These are phyloP conservation scores for Hebeloma cylindrosporum DNA, from an alignment of 768 basidiomycete genomes.

Conservation along the genomic window DNA sequence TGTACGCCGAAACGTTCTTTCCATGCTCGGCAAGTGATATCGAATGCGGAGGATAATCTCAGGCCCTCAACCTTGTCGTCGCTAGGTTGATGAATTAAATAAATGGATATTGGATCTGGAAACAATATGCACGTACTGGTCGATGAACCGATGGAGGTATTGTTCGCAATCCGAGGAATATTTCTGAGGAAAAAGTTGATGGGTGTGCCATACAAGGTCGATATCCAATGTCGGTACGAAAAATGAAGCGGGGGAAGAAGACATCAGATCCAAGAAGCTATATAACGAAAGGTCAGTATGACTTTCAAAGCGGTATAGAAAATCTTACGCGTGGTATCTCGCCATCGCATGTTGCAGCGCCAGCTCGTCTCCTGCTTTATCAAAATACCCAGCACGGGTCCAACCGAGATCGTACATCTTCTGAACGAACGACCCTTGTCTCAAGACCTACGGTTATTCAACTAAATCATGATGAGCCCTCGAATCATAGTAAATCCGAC, in stretches of 20 bases:
- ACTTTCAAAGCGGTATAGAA: background rate
- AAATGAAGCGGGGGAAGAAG: slow-evolving; percentile 40
- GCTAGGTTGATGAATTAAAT: slow-evolving; percentile 39
- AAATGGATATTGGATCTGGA: background rate
- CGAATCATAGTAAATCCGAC: background rate
- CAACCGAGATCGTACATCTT: slow-evolving; percentile 56
- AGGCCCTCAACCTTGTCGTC: slow-evolving; percentile 30
- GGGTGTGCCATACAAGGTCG: slow-evolving; percentile 75
- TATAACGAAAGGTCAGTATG: background rate
- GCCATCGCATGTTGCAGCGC: slow-evolving; percentile 50
- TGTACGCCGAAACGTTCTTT: slow-evolving; percentile 36
- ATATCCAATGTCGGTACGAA: slow-evolving; percentile 71
- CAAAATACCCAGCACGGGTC: slow-evolving; percentile 45
- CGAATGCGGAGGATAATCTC: slow-evolving; percentile 25
- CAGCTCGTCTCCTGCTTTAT: slow-evolving; percentile 32
- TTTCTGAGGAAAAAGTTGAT: slow-evolving; percentile 52
- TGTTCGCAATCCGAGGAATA: slow-evolving; percentile 47
- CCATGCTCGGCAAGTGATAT: slow-evolving; percentile 29
- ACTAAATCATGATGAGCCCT: no score
- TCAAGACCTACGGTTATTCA: slow-evolving; percentile 53
- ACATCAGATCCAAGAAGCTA: slow-evolving; percentile 58
- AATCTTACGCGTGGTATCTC: slow-evolving; percentile 57
- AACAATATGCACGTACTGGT: slow-evolving; percentile 46
- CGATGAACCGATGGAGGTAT: slow-evolving; percentile 46
- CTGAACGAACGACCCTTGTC: slow-evolving; percentile 54